Evolutionary conservation across 2,329 filamentous ascomycete genomes (phyloP).

Genomic region (Aspergillus tubingensis): DNA sequence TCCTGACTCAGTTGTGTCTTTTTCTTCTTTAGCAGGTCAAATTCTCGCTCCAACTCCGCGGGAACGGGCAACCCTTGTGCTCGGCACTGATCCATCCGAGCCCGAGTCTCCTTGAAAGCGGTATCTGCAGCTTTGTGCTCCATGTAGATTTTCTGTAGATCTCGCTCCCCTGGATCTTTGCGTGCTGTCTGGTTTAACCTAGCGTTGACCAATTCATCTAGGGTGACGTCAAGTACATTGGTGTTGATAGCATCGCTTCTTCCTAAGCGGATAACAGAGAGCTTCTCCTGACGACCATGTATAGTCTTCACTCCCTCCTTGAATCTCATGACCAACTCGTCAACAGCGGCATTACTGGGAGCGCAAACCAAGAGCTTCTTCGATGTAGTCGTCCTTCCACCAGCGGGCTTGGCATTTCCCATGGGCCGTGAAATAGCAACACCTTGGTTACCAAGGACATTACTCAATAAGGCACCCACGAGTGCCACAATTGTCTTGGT

Average conservation of each 20-base stretch:
- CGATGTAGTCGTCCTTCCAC: conserved; percentile 42
- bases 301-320: conserved; percentile 82
- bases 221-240: conserved; percentile 83
- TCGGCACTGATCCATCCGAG: conserved; percentile 69
- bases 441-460: conserved; percentile 53
- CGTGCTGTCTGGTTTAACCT: conserved; percentile 58
- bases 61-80: conserved; percentile 50
- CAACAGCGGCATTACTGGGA: conserved; percentile 97
- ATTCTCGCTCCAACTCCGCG: conserved; percentile 67
- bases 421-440: conserved; percentile 51
- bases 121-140: conserved; percentile 64
- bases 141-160: conserved; percentile 68
- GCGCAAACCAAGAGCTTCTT: conserved; percentile 96
- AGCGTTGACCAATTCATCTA: conserved; percentile 85
- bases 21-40: conserved; percentile 74
- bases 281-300: conserved; percentile 69
- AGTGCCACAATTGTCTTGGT: conserved; percentile 98
- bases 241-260: conserved; percentile 90
- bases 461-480: conserved; percentile 80
- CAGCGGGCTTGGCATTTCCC: conserved; percentile 34
- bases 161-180: conserved; percentile 50
- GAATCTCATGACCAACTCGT: conserved; percentile 90
- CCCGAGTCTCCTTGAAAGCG: conserved; percentile 69
- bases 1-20: conserved; percentile 75
- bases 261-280: conserved; percentile 87